These are phyloP conservation scores for Bodo saltans DNA, from an alignment of 78 protist species.

Conservation along the genomic window DNA sequence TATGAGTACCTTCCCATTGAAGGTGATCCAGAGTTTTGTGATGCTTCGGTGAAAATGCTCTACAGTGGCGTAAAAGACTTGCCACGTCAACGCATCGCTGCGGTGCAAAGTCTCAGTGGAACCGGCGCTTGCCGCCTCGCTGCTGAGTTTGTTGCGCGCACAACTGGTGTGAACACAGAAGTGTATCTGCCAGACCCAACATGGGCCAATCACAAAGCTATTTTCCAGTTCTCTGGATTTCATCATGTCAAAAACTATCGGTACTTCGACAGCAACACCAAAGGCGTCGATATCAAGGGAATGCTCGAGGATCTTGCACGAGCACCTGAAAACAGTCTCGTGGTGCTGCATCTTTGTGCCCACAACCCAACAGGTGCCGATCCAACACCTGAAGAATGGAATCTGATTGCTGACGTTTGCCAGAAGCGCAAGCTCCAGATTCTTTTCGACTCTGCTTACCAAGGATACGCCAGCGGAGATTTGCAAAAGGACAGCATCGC, in stretches of 20 bases:
- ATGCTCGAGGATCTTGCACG: constrained; percentile 49
- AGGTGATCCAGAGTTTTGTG: background rate
- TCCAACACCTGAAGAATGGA: constrained; percentile 58
- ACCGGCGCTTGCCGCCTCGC: background rate
- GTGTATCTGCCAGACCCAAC: constrained; percentile 78
- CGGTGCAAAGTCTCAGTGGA: constrained; percentile 38
- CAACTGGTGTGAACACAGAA: background rate
- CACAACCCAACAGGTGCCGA: constrained; percentile 93
- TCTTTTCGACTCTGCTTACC: constrained; percentile 78
- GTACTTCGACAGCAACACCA: constrained; percentile 40
- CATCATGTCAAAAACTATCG: constrained; percentile 7
- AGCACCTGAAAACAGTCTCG: constrained; percentile 38
- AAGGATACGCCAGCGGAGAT: constrained; percentile 81
- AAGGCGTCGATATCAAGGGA: constrained; percentile 52
- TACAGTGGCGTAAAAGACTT: background rate
- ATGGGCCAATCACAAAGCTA: constrained; percentile 74
- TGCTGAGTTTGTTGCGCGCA: background rate
- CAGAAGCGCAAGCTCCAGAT: constrained; percentile 32
- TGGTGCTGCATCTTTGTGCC: constrained; percentile 76
- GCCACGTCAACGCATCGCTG: constrained; percentile 34
- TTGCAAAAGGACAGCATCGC: constrained; percentile 64
- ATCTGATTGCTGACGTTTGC: constrained; percentile 18
- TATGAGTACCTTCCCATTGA: constrained; percentile 77
- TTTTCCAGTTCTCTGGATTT: constrained; percentile 37
- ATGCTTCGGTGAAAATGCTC: background rate